Conservation (phyloP, 2,329 filamentous ascomycete genomes). For the Fonsecaea nubica region DNA sequence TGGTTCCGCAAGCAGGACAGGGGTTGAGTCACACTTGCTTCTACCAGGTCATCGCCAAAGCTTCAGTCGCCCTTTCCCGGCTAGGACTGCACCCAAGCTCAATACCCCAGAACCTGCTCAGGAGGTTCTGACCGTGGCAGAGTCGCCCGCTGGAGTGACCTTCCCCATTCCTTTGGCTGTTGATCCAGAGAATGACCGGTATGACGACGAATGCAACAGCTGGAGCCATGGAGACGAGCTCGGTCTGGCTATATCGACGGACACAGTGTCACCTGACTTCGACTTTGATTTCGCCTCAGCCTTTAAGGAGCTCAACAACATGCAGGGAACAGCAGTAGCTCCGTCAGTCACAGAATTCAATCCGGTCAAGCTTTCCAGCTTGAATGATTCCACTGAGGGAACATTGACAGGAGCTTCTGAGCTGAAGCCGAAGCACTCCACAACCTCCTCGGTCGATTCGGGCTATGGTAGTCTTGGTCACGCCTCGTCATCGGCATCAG, state of each 20-base stretch:
- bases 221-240: conserved; percentile 35
- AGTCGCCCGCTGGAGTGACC: conserved; percentile 8
- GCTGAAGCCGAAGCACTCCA: conserved; percentile 31
- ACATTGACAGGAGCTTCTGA: conserved; percentile 8
- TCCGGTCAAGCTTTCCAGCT: conserved; percentile 24
- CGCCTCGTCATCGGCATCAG: conserved; percentile 21
- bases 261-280: conserved; percentile 17
- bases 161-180: conserved; percentile 19
- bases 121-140: conserved; percentile 2
- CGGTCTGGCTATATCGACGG: conserved; percentile 28
- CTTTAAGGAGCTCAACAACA: conserved; percentile 15
- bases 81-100: conserved; percentile 15
- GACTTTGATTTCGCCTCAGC: conserved; percentile 21
- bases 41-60: conserved; percentile 24
- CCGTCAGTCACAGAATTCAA: neutral
- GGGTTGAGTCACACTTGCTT: conserved; percentile 21
- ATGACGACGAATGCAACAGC: conserved; percentile 31
- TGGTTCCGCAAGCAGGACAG: conserved; percentile 8
- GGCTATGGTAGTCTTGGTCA: conserved; percentile 34
- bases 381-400: conserved; percentile 7
- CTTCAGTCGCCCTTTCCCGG: conserved; percentile 33
- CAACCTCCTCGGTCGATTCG: conserved; percentile 33
- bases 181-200: conserved; percentile 32
- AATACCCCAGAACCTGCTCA: conserved; percentile 6
- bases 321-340: neutral